phyloP scores from a whole-genome alignment of 2,329 filamentous ascomycete genomes.

The Scleromitrula shiraiana region DNA sequence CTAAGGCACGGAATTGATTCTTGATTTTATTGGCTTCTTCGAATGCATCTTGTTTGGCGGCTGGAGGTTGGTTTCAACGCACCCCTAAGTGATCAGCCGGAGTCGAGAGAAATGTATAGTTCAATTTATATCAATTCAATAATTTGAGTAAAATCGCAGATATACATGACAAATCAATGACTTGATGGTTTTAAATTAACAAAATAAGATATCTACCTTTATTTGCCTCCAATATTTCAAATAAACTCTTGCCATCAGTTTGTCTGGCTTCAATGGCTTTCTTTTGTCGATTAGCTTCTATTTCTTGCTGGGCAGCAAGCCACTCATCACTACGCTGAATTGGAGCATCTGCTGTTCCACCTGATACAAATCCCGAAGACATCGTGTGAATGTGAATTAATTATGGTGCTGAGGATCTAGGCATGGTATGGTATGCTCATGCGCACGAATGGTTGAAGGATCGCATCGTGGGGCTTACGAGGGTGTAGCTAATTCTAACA shows the following conservation, averaged over 20 bases:
- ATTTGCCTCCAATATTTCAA: slow-evolving; percentile 71
- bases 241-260: slow-evolving; percentile 50
- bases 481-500: no score
- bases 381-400: no score
- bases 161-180: no score
- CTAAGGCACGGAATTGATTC: slow-evolving; percentile 70
- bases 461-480: no score
- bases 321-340: slow-evolving; percentile 32
- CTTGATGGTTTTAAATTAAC: no score
- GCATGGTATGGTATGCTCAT: no score
- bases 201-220: slow-evolving; percentile 56
- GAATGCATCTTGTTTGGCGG: slow-evolving; percentile 74
- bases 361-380: slow-evolving; percentile 43
- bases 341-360: slow-evolving; percentile 38
- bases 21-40: slow-evolving; percentile 64
- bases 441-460: no score
- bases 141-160: no score
- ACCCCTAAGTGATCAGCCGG: slow-evolving; percentile 29
- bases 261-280: slow-evolving; percentile 34
- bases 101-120: background rate
- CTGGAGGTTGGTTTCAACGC: slow-evolving; percentile 36
- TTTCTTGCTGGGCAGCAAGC: slow-evolving; percentile 32
- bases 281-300: slow-evolving; percentile 25
- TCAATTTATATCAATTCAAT: no score
- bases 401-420: no score